Conservation (phyloP, 2,329 filamentous ascomycete genomes). For the Nothophaeocryptopus gaeumannii region DNA sequence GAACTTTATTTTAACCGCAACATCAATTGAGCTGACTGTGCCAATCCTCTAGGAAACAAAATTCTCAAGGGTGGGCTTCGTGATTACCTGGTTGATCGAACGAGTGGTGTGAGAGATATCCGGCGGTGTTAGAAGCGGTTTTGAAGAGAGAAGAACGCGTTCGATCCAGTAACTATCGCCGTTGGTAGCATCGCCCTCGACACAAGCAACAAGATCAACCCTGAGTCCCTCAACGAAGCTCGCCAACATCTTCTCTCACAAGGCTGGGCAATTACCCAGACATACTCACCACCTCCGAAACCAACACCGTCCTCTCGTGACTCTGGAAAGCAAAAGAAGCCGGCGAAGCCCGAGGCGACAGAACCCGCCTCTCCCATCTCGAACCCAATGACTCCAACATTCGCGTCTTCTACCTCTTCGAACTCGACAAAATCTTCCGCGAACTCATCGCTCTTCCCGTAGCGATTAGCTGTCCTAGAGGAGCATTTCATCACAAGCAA, state of each 20-base stretch:
- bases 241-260: neutral
- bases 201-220: too few relatives aligned
- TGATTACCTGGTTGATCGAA: too few relatives aligned
- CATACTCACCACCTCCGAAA: conserved; percentile 10
- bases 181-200: too few relatives aligned
- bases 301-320: conserved; percentile 6
- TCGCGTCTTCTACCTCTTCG: conserved; percentile 11
- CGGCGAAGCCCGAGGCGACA: conserved; percentile 9
- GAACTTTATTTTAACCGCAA: too few relatives aligned
- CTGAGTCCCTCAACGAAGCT: too few relatives aligned
- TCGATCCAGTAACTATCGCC: too few relatives aligned
- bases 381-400: conserved; percentile 12
- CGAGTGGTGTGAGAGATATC: too few relatives aligned
- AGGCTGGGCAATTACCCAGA: conserved; percentile 14
- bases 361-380: conserved; percentile 8
- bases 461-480: conserved; percentile 7
- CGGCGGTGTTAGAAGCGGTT: too few relatives aligned
- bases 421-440: conserved; percentile 7
- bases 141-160: too few relatives aligned
- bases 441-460: conserved; percentile 9
- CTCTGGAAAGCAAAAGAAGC: conserved; percentile 7
- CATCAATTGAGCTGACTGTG: too few relatives aligned
- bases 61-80: too few relatives aligned
- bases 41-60: too few relatives aligned
- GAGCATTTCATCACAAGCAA: conserved; percentile 14